Evolutionary conservation across 306 rosid species (phyloP).

Genomic region (Phaseolus lunatus): DNA sequence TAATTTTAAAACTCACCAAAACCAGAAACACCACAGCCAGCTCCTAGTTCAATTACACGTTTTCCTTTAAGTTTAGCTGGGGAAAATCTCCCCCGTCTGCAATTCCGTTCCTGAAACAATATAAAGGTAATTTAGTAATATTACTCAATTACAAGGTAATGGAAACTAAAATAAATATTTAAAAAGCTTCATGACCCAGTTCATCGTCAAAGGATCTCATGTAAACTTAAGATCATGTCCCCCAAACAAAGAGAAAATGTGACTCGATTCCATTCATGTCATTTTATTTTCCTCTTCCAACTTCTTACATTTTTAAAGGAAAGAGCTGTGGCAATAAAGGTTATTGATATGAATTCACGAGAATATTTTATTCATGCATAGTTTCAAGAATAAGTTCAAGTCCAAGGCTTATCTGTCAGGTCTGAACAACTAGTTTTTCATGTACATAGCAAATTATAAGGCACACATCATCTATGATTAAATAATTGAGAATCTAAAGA

Average conservation of each 20-base stretch:
- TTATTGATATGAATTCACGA: conserved; percentile 10
- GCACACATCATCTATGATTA: conserved; percentile 1
- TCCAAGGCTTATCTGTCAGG: conserved; percentile 15
- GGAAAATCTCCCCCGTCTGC: conserved; percentile 90
- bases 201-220: conserved; percentile 30
- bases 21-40: conserved; percentile 98
- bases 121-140: not conserved
- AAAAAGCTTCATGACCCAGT: conserved; percentile 18
- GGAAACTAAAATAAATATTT: conserved; percentile 33
- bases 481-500: not conserved
- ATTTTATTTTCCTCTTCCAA: conserved; percentile 4
- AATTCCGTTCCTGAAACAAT: conserved; percentile 75
- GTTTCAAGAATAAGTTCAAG: conserved; percentile 33
- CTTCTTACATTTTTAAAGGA: conserved; percentile 29
- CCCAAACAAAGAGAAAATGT: not conserved
- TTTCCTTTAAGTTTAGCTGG: conserved; percentile 89
- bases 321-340: not conserved
- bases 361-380: conserved; percentile 20
- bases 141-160: not conserved
- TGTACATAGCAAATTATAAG: conserved; percentile 11
- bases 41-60: conserved; percentile 93
- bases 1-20: conserved; percentile 64
- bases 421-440: not conserved
- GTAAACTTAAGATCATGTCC: not conserved
- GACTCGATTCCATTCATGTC: conserved; percentile 4